A percentile compares a stretch with the other conserved stretches of the same genome.
Evolutionary conservation across 345 rosid species (phyloP).

Genomic region (Trapa incisa): DNA sequence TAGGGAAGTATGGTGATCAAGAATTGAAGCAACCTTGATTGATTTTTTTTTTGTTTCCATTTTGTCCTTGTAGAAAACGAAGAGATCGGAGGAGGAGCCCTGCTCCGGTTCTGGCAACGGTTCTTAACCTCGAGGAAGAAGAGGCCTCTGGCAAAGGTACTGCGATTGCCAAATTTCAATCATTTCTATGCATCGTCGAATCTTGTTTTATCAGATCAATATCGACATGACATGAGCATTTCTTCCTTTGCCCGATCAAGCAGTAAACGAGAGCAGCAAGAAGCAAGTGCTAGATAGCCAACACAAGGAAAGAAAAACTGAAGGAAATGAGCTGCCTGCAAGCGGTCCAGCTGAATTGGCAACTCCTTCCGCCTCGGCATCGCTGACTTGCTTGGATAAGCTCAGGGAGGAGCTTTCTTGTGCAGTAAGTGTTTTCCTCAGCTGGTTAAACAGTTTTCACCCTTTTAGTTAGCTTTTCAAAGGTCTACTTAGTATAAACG

Average conservation of each 20-base stretch:
- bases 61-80: slow-evolving; percentile 34
- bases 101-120: slow-evolving; percentile 24
- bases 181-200: background rate
- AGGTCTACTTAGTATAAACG: background rate
- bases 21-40: background rate
- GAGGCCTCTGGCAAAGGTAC: slow-evolving; percentile 13
- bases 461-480: background rate
- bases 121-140: slow-evolving; percentile 53
- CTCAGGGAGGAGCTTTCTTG: slow-evolving; percentile 90
- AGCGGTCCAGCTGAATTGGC: slow-evolving; percentile 14
- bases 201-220: too few relatives aligned
- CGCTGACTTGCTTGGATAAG: slow-evolving; percentile 56
- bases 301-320: slow-evolving; percentile 16
- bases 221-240: background rate
- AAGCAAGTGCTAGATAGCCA: slow-evolving; percentile 3
- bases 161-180: background rate
- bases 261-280: background rate
- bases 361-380: slow-evolving; percentile 16
- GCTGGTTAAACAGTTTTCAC: background rate
- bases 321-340: slow-evolving; percentile 16
- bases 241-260: background rate
- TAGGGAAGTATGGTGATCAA: background rate
- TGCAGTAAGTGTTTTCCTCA: slow-evolving; percentile 45
- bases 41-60: background rate
- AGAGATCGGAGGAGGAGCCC: slow-evolving; percentile 40